Conservation (phyloP, 176 grass and related monocot species). For the Carex pumila region DNA sequence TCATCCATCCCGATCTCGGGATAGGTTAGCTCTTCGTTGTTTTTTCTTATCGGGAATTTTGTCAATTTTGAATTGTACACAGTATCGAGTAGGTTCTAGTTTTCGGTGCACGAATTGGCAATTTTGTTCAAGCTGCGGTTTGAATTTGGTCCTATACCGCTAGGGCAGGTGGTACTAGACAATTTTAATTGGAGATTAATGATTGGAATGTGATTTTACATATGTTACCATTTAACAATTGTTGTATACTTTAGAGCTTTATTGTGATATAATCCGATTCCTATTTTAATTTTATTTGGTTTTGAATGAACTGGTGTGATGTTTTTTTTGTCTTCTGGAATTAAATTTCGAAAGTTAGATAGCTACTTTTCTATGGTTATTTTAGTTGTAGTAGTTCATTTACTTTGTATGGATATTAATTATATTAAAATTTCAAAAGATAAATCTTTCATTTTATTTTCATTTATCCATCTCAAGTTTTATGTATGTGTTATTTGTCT, state of each 20-base stretch:
- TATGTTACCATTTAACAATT: background rate
- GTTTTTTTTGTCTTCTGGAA: background rate
- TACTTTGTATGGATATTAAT: too few species aligned
- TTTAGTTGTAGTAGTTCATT: background rate
- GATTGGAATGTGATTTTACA: background rate
- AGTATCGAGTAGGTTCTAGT: background rate
- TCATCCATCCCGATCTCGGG: slow-evolving; percentile 93
- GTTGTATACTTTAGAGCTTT: background rate
- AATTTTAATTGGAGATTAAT: background rate
- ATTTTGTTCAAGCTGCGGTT: background rate
- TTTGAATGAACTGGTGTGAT: background rate
- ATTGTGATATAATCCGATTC: background rate
- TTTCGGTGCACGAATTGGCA: background rate
- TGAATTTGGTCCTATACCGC: background rate
- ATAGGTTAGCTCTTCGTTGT: slow-evolving; percentile 47
- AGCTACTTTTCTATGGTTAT: background rate
- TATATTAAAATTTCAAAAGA: too few species aligned
- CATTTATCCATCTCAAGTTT: background rate
- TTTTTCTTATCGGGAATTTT: background rate
- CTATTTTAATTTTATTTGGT: background rate
- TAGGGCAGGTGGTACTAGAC: background rate
- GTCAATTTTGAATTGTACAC: background rate
- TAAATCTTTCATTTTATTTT: background rate
- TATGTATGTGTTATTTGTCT: background rate
- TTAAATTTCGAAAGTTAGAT: slow-evolving; percentile 10